These are phyloP conservation scores for Saturnispora sanitii DNA, from an alignment of 805 yeast species.

Conservation along the genomic window DNA sequence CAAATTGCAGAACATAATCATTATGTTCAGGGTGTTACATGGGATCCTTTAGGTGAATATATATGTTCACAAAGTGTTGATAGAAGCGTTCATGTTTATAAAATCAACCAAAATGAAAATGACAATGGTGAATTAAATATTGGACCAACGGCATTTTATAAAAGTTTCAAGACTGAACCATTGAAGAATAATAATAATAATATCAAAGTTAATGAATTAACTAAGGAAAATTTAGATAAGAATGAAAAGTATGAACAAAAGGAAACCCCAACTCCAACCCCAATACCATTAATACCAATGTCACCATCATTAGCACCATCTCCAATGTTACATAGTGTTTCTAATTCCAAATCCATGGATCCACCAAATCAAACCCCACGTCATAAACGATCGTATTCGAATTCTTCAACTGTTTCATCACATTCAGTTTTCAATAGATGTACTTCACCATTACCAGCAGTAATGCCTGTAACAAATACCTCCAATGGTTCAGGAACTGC, in stretches of 20 bases:
- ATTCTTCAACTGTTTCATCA: slow-evolving; percentile 27
- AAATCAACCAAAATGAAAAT: slow-evolving; percentile 26
- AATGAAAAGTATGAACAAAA: background rate
- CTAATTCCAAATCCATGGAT: slow-evolving; percentile 18
- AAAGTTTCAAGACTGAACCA: slow-evolving; percentile 47
- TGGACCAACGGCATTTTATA: slow-evolving; percentile 35
- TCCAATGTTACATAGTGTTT: background rate
- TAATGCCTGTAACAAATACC: too few relatives aligned
- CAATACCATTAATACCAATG: background rate
- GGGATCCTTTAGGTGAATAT: slow-evolving; percentile 82
- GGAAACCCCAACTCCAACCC: background rate
- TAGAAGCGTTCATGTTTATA: slow-evolving; percentile 66
- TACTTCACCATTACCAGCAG: slow-evolving; percentile 33
- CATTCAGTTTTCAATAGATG: slow-evolving; percentile 21
- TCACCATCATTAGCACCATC: background rate
- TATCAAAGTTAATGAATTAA: slow-evolving; percentile 6
- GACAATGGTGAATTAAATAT: slow-evolving; percentile 24
- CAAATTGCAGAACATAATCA: slow-evolving; percentile 70
- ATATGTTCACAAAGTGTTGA: slow-evolving; percentile 89
- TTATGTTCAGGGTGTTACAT: slow-evolving; percentile 90
- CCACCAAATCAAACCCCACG: slow-evolving; percentile 25
- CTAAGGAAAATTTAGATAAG: slow-evolving; percentile 9
- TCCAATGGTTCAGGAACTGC: too few relatives aligned
- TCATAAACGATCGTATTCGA: slow-evolving; percentile 35
- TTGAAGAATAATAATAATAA: slow-evolving; percentile 28